Evolutionary conservation across 768 basidiomycete species (phyloP).

Genomic region (Agaricus blazei): DNA sequence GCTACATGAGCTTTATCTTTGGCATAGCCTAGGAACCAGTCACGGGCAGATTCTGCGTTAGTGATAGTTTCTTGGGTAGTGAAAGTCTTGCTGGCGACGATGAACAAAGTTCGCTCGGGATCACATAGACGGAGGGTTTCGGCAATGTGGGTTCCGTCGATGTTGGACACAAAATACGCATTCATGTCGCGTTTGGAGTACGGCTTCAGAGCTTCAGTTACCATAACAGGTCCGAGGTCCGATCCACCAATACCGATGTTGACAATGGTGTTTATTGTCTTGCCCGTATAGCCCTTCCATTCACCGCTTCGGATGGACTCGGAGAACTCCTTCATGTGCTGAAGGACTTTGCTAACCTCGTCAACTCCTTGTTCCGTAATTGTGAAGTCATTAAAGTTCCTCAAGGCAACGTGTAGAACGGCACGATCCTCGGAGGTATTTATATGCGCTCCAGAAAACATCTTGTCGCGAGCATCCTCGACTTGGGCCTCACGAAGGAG

Average conservation of each 20-base stretch:
- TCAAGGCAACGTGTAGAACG: constrained; percentile 91
- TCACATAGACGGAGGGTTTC: constrained; percentile 80
- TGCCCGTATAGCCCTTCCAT: constrained; percentile 98
- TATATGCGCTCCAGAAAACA: constrained; percentile 96
- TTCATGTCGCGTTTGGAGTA: constrained; percentile 88
- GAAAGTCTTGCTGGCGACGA: constrained; percentile 98
- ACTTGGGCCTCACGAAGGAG: constrained; percentile 85
- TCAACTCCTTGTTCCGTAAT: constrained; percentile 78
- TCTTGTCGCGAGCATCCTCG: constrained; percentile 81
- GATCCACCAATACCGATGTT: constrained; percentile 99
- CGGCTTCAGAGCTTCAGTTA: constrained; percentile 92
- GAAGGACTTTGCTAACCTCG: constrained; percentile 78
- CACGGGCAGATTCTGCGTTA: constrained; percentile 89
- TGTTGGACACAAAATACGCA: constrained; percentile 91
- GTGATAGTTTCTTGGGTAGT: constrained; percentile 99
- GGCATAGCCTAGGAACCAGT: constrained; percentile 88
- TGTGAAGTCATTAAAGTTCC: constrained; percentile 70
- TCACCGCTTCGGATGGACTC: constrained; percentile 77
- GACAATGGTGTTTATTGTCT: constrained; percentile 89
- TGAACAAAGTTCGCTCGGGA: constrained; percentile 92
- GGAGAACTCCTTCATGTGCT: constrained; percentile 89
- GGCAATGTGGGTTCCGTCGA: constrained; percentile 95
- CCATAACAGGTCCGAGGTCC: constrained; percentile 98
- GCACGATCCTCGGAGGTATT: constrained; percentile 98
- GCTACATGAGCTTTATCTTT: constrained; percentile 89